Evolutionary conservation across 192 early-diverging fungal genomes (phyloP), one percentile per base, ranked within the genome.

Genomic region (Podila epigama): DNA sequence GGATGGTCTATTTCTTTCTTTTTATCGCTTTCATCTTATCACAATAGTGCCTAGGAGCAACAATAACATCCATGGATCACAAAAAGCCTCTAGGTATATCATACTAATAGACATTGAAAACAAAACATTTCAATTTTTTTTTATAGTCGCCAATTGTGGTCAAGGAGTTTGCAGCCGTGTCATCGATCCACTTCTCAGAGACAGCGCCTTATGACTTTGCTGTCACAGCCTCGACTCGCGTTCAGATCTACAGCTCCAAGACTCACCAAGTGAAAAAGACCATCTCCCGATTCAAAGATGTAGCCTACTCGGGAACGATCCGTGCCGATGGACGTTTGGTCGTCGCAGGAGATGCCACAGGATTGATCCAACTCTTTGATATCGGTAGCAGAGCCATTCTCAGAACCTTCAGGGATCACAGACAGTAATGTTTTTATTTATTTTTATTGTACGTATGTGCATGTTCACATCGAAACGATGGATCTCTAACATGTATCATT

Each of bases 331-430:
- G 95, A 29, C 94, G 95, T 80, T 83, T 99, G 40, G 67, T 99
- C 22, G 92, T 97, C 18, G 96, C 96, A 11, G 96, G 97, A 56
- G 96, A 98, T 86, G 92, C 90, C 42, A 87, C 89, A 25, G 96
- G 96, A 51, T 62, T 92, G 61, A 90, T 99, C 28, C 96, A 97
- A 75, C 75, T 95, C 51, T 92, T 93, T 73, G 88, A 93, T 60
- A 81, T 86, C 41, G 68, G 77, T 48, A 89, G 85, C 35, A 83
- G 91, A 51, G 82, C 89, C n/a, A 88, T 94, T 66, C 78, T 94
- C 69, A 82, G 89, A 78, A 84, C 87, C 16, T 85, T 88, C 36
- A 54, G 68, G 27, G 88, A 75, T 20, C 89, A 90, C 69, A 80
- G 68, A 44, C 80, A 83, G 88, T 89, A 85, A n/a, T n/a, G n/a